Conservation (phyloP, 1,284 basidiomycete genomes). For the Vanrija humicola region DNA sequence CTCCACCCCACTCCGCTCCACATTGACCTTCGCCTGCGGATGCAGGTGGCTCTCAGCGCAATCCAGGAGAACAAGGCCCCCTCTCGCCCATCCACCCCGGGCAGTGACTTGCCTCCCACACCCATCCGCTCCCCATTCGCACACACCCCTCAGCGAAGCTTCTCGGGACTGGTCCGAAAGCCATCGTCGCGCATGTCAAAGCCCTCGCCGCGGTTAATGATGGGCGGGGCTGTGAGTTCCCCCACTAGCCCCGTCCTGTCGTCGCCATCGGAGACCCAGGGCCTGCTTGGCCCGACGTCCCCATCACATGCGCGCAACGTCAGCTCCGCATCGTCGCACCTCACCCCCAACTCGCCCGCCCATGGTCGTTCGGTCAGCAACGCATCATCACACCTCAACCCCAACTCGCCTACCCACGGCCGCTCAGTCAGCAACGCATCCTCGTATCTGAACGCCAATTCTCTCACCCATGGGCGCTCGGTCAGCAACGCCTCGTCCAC, state of each 20-base stretch:
- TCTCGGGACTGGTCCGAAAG: no score
- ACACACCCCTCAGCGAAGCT: neutral
- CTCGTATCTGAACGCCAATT: neutral
- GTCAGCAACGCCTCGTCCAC: neutral
- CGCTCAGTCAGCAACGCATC: neutral
- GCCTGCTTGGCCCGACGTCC: no score
- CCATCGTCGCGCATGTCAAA: no score
- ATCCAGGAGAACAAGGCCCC: constrained; percentile 1
- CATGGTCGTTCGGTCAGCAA: neutral
- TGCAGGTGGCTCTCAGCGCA: constrained; percentile 44
- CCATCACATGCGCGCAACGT: no score
- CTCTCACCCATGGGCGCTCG: neutral
- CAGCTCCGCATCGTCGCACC: no score
- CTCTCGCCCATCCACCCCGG: neutral
- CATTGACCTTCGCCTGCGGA: constrained; percentile 61
- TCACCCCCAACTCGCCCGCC: neutral
- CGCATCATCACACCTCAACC: neutral
- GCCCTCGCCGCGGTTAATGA: no score
- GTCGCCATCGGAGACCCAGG: no score
- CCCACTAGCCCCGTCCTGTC: no score
- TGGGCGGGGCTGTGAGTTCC: no score
- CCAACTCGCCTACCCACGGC: neutral
- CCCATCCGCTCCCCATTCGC: neutral
- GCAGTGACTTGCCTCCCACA: neutral
- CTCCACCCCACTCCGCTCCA: constrained; percentile 62